Evolutionary conservation across 2,329 filamentous ascomycete species (phyloP).

Genomic region (Immersiporthe knoxdaviesiana): DNA sequence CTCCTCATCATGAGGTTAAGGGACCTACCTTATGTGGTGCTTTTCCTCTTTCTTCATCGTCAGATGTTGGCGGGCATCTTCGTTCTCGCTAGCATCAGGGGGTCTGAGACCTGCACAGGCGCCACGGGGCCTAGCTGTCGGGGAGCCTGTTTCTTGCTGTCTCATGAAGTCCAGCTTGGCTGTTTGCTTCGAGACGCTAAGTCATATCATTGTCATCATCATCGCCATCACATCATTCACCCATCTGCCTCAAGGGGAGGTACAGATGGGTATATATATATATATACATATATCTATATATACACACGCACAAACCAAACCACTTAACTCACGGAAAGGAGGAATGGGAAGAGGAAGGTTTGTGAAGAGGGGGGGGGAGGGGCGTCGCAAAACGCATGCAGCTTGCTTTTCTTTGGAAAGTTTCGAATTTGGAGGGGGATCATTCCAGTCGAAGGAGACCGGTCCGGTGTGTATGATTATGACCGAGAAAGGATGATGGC

Average conservation of each 20-base stretch:
- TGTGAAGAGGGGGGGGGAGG: neutral
- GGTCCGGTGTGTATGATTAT: constrained; percentile 9
- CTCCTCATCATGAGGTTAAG: constrained; percentile 21
- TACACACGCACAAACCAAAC: too few species aligned
- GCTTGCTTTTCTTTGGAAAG: constrained; percentile 3
- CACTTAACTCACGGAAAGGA: neutral
- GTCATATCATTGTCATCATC: constrained; percentile 11
- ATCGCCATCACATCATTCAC: neutral
- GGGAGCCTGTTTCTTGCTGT: neutral
- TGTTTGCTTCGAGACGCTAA: neutral
- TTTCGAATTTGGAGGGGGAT: neutral
- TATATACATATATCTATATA: neutral
- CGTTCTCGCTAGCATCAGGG: neutral
- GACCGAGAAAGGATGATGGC: neutral
- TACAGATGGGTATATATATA: neutral
- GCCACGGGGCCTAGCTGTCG: neutral
- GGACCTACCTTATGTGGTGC: neutral
- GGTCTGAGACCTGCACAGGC: neutral
- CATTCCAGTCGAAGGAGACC: neutral
- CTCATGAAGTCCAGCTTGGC: neutral
- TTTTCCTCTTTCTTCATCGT: neutral
- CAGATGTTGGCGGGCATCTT: neutral
- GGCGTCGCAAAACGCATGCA: neutral
- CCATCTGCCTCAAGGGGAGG: constrained; percentile 1
- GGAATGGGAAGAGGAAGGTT: neutral